These are phyloP conservation scores for Rauvolfia tetraphylla DNA, from an alignment of 257 asterid species.

Conservation along the genomic window DNA sequence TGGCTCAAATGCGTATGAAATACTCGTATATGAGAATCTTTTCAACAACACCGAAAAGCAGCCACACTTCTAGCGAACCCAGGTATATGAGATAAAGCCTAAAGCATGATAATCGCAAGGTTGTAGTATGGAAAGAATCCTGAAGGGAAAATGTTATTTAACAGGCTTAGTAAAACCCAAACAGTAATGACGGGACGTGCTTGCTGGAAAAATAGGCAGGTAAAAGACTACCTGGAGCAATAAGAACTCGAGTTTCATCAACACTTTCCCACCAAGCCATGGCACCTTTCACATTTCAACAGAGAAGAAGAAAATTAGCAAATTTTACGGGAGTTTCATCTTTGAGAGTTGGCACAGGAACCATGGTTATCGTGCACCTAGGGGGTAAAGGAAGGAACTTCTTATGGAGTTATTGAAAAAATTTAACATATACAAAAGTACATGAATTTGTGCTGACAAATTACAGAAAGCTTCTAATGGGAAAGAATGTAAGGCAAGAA, in stretches of 20 bases:
- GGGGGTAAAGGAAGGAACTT: background rate
- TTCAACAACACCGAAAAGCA: background rate
- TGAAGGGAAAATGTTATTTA: background rate
- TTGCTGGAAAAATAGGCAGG: background rate
- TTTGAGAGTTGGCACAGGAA: background rate
- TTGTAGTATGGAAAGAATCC: background rate
- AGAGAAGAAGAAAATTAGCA: background rate
- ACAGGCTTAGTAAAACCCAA: no score
- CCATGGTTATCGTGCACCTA: background rate
- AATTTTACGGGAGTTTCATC: background rate
- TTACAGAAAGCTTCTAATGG: background rate
- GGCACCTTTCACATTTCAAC: constrained; percentile 18
- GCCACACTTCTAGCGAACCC: background rate
- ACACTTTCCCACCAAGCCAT: constrained; percentile 84
- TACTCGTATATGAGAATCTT: background rate
- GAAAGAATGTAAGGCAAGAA: background rate
- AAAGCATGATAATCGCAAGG: background rate
- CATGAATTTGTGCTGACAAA: background rate
- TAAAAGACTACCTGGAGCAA: constrained; percentile 56
- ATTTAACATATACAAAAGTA: background rate
- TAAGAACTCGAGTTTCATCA: constrained; percentile 64
- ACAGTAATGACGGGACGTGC: background rate
- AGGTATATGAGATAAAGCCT: background rate
- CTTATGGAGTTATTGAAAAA: background rate
- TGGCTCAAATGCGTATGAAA: background rate